Conservation (phyloP, 257 asterid species). For the Solanum ossicruentum region DNA sequence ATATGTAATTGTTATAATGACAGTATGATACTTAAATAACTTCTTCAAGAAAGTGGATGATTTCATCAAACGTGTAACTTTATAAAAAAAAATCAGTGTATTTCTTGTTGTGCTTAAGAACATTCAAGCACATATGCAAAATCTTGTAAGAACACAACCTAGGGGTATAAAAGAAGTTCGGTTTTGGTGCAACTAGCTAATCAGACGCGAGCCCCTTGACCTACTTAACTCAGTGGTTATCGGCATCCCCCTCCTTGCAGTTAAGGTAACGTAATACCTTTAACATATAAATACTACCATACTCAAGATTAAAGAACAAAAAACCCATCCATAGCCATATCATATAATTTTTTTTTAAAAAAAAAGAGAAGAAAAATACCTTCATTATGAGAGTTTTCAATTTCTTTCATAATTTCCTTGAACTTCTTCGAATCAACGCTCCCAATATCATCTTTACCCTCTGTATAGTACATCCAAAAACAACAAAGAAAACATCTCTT, state of each 20-base stretch:
- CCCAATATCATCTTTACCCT: constrained; percentile 20
- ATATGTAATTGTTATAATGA: not conserved
- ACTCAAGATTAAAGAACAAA: not conserved
- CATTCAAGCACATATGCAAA: not conserved
- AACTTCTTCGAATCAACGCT: constrained; percentile 17
- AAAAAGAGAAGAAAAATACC: constrained; percentile 9
- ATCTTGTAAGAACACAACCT: not conserved
- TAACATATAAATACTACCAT: not conserved
- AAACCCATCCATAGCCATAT: not conserved
- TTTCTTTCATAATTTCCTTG: constrained; percentile 20
- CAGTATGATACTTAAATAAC: not conserved
- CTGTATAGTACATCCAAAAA: constrained; percentile 7
- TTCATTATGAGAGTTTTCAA: constrained; percentile 24
- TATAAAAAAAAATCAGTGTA: not conserved
- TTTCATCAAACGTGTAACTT: not conserved
- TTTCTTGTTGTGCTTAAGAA: not conserved
- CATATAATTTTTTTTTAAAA: not conserved
- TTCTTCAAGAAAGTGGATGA: not conserved
- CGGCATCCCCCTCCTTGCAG: no score
- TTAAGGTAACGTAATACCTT: not conserved
- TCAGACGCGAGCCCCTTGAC: no score
- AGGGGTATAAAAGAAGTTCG: no score
- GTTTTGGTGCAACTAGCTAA: no score
- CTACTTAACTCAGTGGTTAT: no score
- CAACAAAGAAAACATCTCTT: not conserved